These are phyloP conservation scores for Phytophthora boehmeriae DNA, from an alignment of 352 stramenopile genomes.

Conservation along the genomic window DNA sequence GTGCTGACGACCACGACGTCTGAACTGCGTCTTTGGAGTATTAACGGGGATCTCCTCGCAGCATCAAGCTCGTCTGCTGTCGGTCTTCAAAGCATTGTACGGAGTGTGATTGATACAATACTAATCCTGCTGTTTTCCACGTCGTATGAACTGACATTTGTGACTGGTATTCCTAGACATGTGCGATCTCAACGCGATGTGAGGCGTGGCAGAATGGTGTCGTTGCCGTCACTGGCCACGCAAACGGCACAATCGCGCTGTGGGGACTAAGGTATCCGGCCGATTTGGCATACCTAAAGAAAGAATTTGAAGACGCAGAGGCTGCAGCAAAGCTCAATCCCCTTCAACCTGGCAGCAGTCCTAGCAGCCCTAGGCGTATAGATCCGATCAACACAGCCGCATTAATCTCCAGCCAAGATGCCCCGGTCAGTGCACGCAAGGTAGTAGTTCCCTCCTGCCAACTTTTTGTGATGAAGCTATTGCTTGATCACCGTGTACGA, in stretches of 20 bases:
- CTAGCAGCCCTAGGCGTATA: conserved; percentile 9
- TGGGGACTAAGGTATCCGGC: conserved; percentile 71
- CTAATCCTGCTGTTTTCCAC: not conserved
- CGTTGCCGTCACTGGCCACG: conserved; percentile 68
- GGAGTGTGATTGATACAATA: not conserved
- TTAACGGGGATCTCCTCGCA: conserved; percentile 79
- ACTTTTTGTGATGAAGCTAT: conserved; percentile 78
- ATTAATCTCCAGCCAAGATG: conserved; percentile 13
- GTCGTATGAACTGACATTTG: conserved; percentile 2
- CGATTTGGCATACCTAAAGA: conserved; percentile 49
- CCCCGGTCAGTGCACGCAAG: conserved; percentile 27
- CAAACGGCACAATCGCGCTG: conserved; percentile 73
- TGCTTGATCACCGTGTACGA: conserved; percentile 64
- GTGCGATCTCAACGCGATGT: conserved; percentile 65
- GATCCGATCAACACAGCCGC: conserved; percentile 3
- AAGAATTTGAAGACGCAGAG: conserved; percentile 11
- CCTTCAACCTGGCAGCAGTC: not conserved
- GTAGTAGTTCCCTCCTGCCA: conserved; percentile 63
- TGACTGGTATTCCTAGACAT: conserved; percentile 38
- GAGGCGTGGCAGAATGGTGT: conserved; percentile 78
- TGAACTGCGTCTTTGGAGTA: conserved; percentile 76
- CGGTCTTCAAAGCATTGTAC: conserved; percentile 64
- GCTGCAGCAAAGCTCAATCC: not conserved
- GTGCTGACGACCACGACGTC: conserved; percentile 53
- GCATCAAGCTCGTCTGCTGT: conserved; percentile 45